A percentile compares a stretch with the other conserved stretches of the same genome.
phyloP scores from a whole-genome alignment of 2,329 filamentous ascomycete genomes.

The Paraphoma sp. region DNA sequence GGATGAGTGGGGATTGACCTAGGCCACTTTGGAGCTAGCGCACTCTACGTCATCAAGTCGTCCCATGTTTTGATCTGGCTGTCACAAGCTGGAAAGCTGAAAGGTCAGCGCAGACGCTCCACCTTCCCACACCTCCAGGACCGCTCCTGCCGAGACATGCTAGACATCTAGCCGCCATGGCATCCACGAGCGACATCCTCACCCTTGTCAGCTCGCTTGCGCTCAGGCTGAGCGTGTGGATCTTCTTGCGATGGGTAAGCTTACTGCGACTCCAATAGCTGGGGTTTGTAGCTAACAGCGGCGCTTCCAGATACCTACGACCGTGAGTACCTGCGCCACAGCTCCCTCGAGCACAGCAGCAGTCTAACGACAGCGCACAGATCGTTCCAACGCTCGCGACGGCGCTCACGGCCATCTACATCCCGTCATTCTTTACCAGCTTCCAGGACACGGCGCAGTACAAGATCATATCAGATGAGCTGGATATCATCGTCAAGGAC shows the following conservation, averaged over 20 bases:
- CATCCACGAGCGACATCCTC: slow-evolving; percentile 42
- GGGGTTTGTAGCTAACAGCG: slow-evolving; percentile 13
- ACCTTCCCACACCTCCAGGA: not conserved
- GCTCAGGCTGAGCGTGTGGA: slow-evolving; percentile 59
- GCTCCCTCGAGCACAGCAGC: not conserved
- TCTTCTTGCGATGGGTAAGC: slow-evolving; percentile 69
- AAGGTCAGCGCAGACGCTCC: not conserved
- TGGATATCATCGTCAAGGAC: slow-evolving; percentile 58
- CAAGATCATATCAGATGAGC: slow-evolving; percentile 64
- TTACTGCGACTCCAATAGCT: not conserved
- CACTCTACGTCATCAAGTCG: not conserved
- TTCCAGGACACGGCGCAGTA: slow-evolving; percentile 65
- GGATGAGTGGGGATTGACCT: not conserved
- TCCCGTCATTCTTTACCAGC: slow-evolving; percentile 67
- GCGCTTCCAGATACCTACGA: slow-evolving; percentile 36
- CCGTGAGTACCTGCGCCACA: slow-evolving; percentile 26
- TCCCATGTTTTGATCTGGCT: not conserved
- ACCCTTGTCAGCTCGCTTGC: slow-evolving; percentile 55
- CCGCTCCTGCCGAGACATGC: slow-evolving; percentile 1
- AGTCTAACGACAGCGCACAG: slow-evolving; percentile 14
- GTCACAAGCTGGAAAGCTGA: not conserved
- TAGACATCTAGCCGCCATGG: slow-evolving; percentile 32
- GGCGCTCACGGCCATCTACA: slow-evolving; percentile 70
- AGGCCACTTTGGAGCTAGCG: not conserved
- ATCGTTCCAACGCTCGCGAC: slow-evolving; percentile 58